A percentile compares a stretch with the other conserved stretches of the same genome.
These are phyloP conservation scores for Termitomyces sp. DNA, from an alignment of 1,284 basidiomycete species.

Conservation along the genomic window DNA sequence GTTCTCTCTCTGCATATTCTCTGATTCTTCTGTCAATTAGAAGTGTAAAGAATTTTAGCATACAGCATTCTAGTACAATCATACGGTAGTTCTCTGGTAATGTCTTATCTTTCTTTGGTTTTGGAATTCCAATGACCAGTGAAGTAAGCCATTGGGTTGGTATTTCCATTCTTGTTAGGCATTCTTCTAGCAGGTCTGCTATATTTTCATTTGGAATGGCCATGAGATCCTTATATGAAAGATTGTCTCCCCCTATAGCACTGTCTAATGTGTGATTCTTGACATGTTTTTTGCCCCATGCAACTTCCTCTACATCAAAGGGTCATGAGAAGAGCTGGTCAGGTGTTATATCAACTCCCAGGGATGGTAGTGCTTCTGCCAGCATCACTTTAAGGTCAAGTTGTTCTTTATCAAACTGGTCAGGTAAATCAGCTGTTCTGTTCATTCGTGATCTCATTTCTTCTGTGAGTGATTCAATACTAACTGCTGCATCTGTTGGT, in stretches of 20 bases:
- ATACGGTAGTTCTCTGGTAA: slow-evolving; percentile 24
- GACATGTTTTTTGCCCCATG: neutral
- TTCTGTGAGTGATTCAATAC: neutral
- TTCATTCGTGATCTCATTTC: neutral
- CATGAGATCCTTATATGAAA: neutral
- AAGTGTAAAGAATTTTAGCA: slow-evolving; percentile 28
- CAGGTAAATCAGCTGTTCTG: neutral
- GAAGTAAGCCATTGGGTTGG: slow-evolving; percentile 23
- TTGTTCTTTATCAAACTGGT: neutral
- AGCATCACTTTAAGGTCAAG: neutral
- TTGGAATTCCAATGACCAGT: slow-evolving; percentile 22
- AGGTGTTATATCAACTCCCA: neutral
- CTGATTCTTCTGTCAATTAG: slow-evolving; percentile 18
- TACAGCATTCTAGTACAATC: slow-evolving; percentile 29
- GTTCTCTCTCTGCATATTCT: slow-evolving; percentile 8
- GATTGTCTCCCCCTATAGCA: neutral
- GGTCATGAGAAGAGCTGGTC: neutral
- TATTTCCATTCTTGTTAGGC: neutral
- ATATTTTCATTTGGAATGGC: neutral
- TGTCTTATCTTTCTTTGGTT: slow-evolving; percentile 16
- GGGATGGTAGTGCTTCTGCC: neutral
- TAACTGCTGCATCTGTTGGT: neutral
- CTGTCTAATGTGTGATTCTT: neutral
- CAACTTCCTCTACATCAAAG: neutral
- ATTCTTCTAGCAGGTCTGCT: neutral